phyloP scores from a whole-genome alignment of 257 asterid genomes.

The Echites panduratus region DNA sequence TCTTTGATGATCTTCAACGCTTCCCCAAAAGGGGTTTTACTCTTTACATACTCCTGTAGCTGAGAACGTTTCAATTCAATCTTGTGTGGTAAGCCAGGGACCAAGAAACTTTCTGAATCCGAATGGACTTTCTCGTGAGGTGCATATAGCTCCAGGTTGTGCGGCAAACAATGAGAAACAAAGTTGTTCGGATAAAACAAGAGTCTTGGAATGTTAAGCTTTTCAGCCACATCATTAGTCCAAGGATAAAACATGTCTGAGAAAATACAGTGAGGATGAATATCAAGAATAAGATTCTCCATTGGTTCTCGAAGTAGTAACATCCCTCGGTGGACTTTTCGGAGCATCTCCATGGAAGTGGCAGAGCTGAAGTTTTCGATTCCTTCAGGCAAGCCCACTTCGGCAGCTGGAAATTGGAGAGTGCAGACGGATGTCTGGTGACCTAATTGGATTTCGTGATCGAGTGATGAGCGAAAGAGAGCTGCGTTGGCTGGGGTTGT shows the following conservation, averaged over 20 bases:
- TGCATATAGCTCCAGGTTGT: constrained; percentile 13
- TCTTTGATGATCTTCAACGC: not conserved
- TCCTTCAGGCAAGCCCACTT: constrained; percentile 30
- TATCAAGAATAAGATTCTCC: constrained; percentile 4
- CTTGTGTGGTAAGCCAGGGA: constrained; percentile 25
- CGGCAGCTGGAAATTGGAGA: constrained; percentile 22
- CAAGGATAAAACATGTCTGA: constrained; percentile 30
- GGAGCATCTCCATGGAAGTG: constrained; percentile 12
- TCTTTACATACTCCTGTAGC: constrained; percentile 11
- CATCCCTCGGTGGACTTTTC: constrained; percentile 4
- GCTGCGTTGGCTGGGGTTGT: constrained; percentile 23
- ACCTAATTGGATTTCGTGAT: constrained; percentile 12
- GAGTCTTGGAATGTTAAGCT: constrained; percentile 26
- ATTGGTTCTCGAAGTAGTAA: constrained; percentile 17
- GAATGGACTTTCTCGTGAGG: constrained; percentile 23
- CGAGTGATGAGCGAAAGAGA: constrained; percentile 14
- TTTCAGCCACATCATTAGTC: constrained; percentile 27
- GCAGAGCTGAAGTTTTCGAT: constrained; percentile 15
- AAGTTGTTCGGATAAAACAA: constrained; percentile 16
- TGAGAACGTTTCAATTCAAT: constrained; percentile 25
- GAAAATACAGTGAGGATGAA: constrained; percentile 23
- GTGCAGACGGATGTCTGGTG: constrained; percentile 17
- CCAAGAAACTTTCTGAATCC: constrained; percentile 22
- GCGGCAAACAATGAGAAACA: constrained; percentile 17
- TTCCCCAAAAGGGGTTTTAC: not conserved